Evolutionary conservation across 148 eudicot species (phyloP), one percentile per base, ranked within the genome.

Genomic region (Linanthus parryae): DNA sequence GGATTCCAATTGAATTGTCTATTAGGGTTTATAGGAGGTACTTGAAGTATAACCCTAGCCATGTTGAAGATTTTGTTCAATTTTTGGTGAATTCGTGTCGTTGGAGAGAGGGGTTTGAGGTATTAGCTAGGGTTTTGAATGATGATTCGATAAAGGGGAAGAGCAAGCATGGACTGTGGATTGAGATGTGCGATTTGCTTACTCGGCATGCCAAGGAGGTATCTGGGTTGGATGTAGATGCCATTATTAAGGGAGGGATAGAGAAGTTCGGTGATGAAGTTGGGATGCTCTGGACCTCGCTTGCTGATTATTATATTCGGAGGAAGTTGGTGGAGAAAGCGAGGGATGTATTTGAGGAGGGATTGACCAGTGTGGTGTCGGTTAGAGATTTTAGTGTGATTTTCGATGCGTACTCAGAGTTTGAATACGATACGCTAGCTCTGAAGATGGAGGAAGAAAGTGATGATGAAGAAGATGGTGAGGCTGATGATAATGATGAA

Each of bases 241-340:
- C 90, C 0, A 80, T 89, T 27, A 85, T 89, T 49, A 61, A 88
- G 51, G 92, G 96, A 31, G 96, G 96, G 59, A 88, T 88, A 67
- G 66, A 81, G 78, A 85, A 85, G 85, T 89, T 85, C 42, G 82
- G 88, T 13, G 97, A 89, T 61, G 91, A 89, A 75, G 97, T 89
- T 2, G 97, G 97, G 9, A 20, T 87, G 66, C 58, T 89, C 62
- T 89, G 97, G 97, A 85, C 95, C 12, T 79, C 95, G 0, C 66
- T 89, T 42, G 88, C 88, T 0, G 95, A 82, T 67, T 82, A 89
- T 63, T 85, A 85, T 54, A 85, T 89, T 14, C 62, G 95, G 65
- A 77, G 90, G 64, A 68, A 73, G 46, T 71, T 88, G 69, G 62
- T 83, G 19, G 94, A 82, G 79, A 84, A 82, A 63, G 82, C 97